Base-by-base conservation (phyloP, 306 rosid species). In the Fragaria ananassa region DNA sequence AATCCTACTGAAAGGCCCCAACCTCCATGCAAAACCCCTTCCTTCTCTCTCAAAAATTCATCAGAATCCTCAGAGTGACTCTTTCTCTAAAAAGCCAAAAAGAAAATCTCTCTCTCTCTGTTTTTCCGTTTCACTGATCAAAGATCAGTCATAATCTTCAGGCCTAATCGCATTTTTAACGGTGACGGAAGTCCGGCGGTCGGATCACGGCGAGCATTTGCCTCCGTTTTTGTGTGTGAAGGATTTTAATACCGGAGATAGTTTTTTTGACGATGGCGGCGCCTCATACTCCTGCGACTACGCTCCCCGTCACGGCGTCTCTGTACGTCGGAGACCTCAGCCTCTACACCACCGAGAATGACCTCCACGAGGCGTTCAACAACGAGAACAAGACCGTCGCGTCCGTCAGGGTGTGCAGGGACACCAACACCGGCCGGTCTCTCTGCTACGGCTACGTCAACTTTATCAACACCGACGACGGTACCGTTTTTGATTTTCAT, bases 321-420 rank as follows among this genome's bases (percentile, higher is more conserved):
- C 86, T 93, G 15, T 93, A 91, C 91, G 94, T 93, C 77, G 97
- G 98, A 15, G 94, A 93, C 74, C 93, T 93, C 56, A 89, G 82
- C 61, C 90, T 90, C 4, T 88, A 91, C 23, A 78, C 86, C 72
- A 78, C 83, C 54, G 96, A 93, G 9, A 76, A 27, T 5, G 81
- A 76, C 34, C 93, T 93, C 68, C 34, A 19, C 18, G 93, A 90
- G 2, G 84, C 85, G 5, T 93, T 93, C 87, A 72, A 85, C 0
- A 85, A 86, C 0, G 87, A 84, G 10, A 90, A 85, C 85, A 75
- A 83, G 63, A 53, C 78, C 78, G 80, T 90, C 10, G 69, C 86
- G 12, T 93, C 97, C 19, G 91, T 86, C 23, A 86, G 93, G 31
- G 81, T 90, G 68, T 90, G 93, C 49, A 79, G 86, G 66, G 98